Base-by-base conservation (phyloP, 768 basidiomycete species). In the Tulasnella calospora region DNA sequence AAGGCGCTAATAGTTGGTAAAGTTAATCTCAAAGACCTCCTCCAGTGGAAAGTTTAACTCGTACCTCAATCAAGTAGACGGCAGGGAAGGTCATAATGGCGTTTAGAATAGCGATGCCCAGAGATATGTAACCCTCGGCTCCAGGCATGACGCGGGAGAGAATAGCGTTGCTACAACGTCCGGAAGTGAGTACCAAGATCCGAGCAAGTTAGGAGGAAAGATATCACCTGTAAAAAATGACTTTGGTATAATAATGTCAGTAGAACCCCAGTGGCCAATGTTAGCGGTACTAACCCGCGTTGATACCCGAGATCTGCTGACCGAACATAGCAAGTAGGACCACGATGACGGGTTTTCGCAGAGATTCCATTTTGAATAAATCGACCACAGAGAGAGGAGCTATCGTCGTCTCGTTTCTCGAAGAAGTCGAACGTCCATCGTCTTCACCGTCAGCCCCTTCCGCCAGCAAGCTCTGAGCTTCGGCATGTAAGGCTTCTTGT, bases 371-470 rank as follows among this genome's bases (percentile, higher is more conserved):
- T 41, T 79, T 80, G 75, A 82, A 90, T 82, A 92, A 85, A 77
- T 90, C 86, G 0, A 88, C 86, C 36, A 92, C 84, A 55, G 89
- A 89, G 51, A 91, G 83, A 67, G 85, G 81, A 6, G 82, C 21
- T 46, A 82, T 79, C 35, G 82, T 81, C 51, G 71, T 83, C 81
- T 38, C 67, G 71, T n/a, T 51, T 51, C 51, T n/a, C 21, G 51
- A 51, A 6, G 51, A 51, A 1, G 51, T 51, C n/a, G 79, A 79
- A 80, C 79, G 78, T 7, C n/a, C 35, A 47, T 70, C 76, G 19
- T 67, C 76, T 35, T 72, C 40, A 38, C 15, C 35, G 47, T 55
- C 61, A 21, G 38, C 70, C 19, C 76, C 67, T 2, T 21, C 17
- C 15, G 46, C 51, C 44, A 23, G 57, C 27, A 77, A 71, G 30